Percentiles rank a stretch among this genome's conserved stretches.
Evolutionary conservation across 768 basidiomycete species (phyloP).

Genomic region (Auriscalpium vulgare): DNA sequence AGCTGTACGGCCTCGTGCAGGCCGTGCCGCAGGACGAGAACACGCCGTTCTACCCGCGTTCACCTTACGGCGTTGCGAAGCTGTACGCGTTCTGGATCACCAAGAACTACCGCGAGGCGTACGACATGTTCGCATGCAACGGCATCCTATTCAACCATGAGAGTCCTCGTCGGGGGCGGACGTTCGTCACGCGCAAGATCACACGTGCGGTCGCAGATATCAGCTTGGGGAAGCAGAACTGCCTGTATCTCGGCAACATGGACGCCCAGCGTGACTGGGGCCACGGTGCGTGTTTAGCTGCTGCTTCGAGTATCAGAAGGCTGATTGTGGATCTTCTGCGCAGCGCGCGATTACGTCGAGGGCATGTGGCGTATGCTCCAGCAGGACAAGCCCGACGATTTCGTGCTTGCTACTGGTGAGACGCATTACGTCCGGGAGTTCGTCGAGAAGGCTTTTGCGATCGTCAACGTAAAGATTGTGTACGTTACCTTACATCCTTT

Average conservation of each 20-base stretch:
- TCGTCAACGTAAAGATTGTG: conserved; percentile 61
- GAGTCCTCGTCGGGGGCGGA: conserved; percentile 88
- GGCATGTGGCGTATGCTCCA: conserved; percentile 99
- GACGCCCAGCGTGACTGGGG: conserved; percentile 98
- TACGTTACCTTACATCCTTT: conserved; percentile 22
- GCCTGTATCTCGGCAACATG: conserved; percentile 89
- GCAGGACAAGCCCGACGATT: conserved; percentile 76
- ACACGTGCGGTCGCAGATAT: conserved; percentile 91
- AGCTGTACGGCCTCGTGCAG: conserved; percentile 94
- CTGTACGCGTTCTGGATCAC: conserved; percentile 88
- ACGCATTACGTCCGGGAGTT: conserved; percentile 93
- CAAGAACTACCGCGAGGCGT: conserved; percentile 90
- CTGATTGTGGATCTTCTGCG: not conserved
- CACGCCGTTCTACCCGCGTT: conserved; percentile 97
- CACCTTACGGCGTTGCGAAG: conserved; percentile 94
- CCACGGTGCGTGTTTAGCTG: conserved; percentile 55
- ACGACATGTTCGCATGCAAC: conserved; percentile 94
- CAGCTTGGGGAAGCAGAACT: conserved; percentile 77
- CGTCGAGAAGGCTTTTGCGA: conserved; percentile 77
- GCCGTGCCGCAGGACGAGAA: conserved; percentile 94
- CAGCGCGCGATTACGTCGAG: conserved; percentile 87
- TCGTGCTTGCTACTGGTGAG: conserved; percentile 93
- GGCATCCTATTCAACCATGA: conserved; percentile 99
- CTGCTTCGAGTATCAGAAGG: not conserved
- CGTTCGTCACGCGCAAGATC: conserved; percentile 96